Evolutionary conservation across 495 filamentous ascomycete genomes (phyloP).

Genomic region (Penicillium silybi): DNA sequence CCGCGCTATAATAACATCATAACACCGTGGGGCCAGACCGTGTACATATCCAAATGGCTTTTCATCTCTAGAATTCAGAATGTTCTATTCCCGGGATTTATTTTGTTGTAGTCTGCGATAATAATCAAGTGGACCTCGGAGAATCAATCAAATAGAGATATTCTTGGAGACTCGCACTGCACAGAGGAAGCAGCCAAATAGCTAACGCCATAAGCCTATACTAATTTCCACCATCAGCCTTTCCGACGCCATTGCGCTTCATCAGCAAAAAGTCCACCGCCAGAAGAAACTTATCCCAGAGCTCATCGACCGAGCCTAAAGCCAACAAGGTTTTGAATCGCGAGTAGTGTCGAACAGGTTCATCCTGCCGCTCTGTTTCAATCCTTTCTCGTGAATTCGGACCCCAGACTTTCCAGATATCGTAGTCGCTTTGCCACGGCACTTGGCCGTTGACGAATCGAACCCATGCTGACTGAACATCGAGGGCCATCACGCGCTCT

Average conservation of each 20-base stretch:
- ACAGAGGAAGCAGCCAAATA: too few relatives aligned
- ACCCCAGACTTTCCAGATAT: conserved; percentile 12
- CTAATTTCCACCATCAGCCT: background rate
- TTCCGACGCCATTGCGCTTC: conserved; percentile 5
- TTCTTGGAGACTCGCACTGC: too few relatives aligned
- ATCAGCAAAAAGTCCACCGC: conserved; percentile 6
- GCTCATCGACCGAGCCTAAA: background rate
- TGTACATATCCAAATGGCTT: background rate
- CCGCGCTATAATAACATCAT: background rate
- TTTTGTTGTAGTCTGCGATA: too few relatives aligned
- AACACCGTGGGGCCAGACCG: background rate
- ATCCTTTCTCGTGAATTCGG: background rate
- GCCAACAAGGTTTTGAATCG: conserved; percentile 2
- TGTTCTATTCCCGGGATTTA: too few relatives aligned
- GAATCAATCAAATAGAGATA: background rate
- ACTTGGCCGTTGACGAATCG: conserved; percentile 2
- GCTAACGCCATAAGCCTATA: background rate
- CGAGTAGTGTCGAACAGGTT: conserved; percentile 3
- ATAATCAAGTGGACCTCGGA: too few relatives aligned
- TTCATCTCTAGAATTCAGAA: too few relatives aligned
- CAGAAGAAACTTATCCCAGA: conserved; percentile 6
- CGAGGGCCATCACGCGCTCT: conserved; percentile 2
- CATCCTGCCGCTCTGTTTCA: conserved; percentile 10
- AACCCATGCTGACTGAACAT: conserved; percentile 7
- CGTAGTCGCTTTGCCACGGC: conserved; percentile 3